Conservation (phyloP, 1,139 yeast genomes). For the Blastobotrys illinoisensis region DNA sequence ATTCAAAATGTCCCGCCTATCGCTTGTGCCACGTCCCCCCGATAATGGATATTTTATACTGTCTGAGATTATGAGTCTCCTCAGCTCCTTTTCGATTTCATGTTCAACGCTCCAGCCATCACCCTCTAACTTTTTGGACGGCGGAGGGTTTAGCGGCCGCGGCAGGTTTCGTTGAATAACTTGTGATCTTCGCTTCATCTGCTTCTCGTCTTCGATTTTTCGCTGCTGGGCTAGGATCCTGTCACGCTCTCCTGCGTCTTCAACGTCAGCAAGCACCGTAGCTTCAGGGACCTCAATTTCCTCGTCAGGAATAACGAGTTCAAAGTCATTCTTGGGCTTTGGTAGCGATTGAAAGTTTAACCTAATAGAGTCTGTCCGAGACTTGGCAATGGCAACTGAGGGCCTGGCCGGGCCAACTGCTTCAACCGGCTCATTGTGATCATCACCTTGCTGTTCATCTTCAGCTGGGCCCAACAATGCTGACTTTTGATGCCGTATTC, state of each 20-base stretch:
- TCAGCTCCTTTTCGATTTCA: constrained; percentile 38
- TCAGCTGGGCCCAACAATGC: constrained; percentile 27
- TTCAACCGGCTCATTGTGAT: background rate
- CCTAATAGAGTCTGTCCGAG: background rate
- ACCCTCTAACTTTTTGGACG: background rate
- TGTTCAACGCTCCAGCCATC: constrained; percentile 6
- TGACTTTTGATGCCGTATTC: constrained; percentile 22
- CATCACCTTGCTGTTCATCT: background rate
- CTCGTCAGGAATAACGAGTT: constrained; percentile 38
- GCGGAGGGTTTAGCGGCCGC: constrained; percentile 36
- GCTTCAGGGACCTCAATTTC: constrained; percentile 18
- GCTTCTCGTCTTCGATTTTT: constrained; percentile 20
- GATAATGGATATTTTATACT: constrained; percentile 34
- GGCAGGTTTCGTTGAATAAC: constrained; percentile 48
- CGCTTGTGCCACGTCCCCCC: constrained; percentile 15
- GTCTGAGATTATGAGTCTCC: constrained; percentile 45
- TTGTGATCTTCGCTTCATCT: constrained; percentile 41
- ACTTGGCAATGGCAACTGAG: background rate
- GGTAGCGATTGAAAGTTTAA: constrained; percentile 37
- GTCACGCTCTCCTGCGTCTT: constrained; percentile 37
- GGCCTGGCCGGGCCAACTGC: background rate
- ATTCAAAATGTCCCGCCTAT: constrained; percentile 25
- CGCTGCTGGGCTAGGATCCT: constrained; percentile 21
- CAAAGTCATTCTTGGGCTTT: constrained; percentile 54
- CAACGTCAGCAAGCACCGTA: constrained; percentile 15